A percentile compares a stretch with the other conserved stretches of the same genome.
Conservation (phyloP, 208 protist genomes). For the Leishmania mexicana region DNA sequence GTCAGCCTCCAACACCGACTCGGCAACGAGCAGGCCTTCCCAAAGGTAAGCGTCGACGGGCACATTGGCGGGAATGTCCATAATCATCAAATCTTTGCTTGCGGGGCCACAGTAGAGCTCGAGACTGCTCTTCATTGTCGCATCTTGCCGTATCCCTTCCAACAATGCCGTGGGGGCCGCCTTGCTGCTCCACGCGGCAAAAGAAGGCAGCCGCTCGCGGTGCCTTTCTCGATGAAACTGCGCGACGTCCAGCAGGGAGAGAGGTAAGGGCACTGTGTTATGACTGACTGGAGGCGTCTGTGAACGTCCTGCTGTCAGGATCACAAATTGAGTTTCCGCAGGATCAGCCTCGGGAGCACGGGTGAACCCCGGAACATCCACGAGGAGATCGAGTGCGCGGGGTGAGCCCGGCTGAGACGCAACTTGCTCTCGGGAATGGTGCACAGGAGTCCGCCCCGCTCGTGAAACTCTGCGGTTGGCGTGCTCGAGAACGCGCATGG, state of each 20-base stretch:
- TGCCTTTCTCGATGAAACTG: constrained; percentile 15
- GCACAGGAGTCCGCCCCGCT: neutral
- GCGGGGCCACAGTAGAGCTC: constrained; percentile 21
- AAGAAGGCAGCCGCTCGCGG: constrained; percentile 11
- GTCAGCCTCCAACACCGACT: constrained; percentile 16
- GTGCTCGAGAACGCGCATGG: constrained; percentile 8
- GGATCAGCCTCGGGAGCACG: neutral
- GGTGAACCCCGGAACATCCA: constrained; percentile 21
- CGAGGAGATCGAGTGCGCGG: constrained; percentile 2
- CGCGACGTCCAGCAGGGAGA: constrained; percentile 21
- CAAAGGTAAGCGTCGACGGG: constrained; percentile 13
- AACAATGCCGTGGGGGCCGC: neutral
- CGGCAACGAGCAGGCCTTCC: constrained; percentile 26
- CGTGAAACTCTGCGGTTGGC: neutral
- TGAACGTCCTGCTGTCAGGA: neutral
- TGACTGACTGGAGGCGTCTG: neutral
- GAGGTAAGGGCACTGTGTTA: constrained; percentile 7
- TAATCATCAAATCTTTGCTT: constrained; percentile 33
- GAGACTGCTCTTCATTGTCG: constrained; percentile 6
- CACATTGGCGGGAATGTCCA: constrained; percentile 5
- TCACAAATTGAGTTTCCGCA: constrained; percentile 10
- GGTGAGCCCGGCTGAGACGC: neutral
- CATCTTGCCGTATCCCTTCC: neutral
- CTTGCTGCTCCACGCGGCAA: neutral
- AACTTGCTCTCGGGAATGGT: neutral